Base-by-base conservation (phyloP, 192 early-diverging fungal genomes). In the Borealophlyctis nickersoniae region DNA sequence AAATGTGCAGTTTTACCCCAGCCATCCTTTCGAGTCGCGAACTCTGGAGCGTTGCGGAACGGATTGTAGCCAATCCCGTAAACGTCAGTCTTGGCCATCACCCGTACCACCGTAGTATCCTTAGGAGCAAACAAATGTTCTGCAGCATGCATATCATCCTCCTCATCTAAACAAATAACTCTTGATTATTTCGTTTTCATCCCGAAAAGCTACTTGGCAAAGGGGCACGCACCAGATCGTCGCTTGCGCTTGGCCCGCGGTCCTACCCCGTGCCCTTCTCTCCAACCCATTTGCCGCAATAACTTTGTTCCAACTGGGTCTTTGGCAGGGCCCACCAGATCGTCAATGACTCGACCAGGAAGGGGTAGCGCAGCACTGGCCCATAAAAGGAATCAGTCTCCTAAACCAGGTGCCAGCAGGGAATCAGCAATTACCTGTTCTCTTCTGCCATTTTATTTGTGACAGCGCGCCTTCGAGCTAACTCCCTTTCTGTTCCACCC, bases 201-300 rank as follows among this genome's bases (percentile, higher is more conserved):
- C n/a, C n/a, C n/a, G n/a, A n/a, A n/a, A n/a, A n/a, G n/a, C n/a
- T n/a, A n/a, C n/a, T n/a, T n/a, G n/a, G n/a, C n/a, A n/a, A n/a
- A n/a, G n/a, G n/a, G n/a, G n/a, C 19, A 45, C 39, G 19, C 14
- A 61, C 48, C 52, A 35, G 35, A 52, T 49, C 73, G 67, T 32
- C 63, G 66, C 39, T 73, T 82, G 22, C 78, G 66, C 60, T 72
- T 76, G 5, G 82, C 73, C 19, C 88, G 79, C 3, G 92, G 85
- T 2, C 93, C 93, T 35, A 95, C 81, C 0, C 89, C 90, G 58
- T 93, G 90, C 3, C 93, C 93, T 36, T 90, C 84, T 51, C 87
- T 81, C 91, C 92, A 94, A 0, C 92, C 93, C 92, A 96, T 91
- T 50, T 79, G 73, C 16, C 83, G 72, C 67, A 97, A 71, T 4